Conservation (phyloP, 108 stramenopile genomes). For the Phaeodactylum tricornutum region DNA sequence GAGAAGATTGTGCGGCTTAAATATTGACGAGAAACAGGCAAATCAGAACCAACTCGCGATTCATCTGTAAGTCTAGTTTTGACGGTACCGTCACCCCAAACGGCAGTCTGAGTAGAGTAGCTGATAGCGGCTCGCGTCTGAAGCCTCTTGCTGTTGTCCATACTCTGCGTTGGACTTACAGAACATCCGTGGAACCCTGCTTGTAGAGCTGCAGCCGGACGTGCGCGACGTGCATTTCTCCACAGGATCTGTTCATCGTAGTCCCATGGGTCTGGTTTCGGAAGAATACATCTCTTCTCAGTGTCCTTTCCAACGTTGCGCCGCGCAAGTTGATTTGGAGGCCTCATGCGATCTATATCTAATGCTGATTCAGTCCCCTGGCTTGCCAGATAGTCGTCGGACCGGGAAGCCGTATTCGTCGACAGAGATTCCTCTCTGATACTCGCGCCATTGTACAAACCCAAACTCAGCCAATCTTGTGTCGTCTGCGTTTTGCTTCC, state of each 20-base stretch:
- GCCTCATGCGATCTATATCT: too few relatives aligned
- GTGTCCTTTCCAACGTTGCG: neutral
- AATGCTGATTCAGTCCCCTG: neutral
- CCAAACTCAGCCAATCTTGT: constrained; percentile 10
- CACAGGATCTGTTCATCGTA: constrained; percentile 24
- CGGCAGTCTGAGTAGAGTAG: neutral
- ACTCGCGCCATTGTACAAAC: constrained; percentile 1
- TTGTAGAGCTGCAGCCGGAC: neutral
- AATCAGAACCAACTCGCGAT: neutral
- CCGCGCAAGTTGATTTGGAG: too few relatives aligned
- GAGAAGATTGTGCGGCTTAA: neutral
- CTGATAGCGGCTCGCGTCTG: constrained; percentile 5
- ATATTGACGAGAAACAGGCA: neutral
- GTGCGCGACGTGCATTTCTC: neutral
- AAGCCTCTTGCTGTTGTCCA: neutral
- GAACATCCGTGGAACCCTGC: neutral
- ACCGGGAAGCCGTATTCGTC: too few relatives aligned
- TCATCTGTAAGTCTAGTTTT: neutral
- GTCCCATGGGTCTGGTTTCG: too few relatives aligned
- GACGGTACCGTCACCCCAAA: neutral
- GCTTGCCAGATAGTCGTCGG: neutral
- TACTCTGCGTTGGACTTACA: neutral
- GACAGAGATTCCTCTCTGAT: constrained; percentile 2
- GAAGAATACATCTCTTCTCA: neutral
- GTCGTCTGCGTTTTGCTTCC: constrained; percentile 14